These are phyloP conservation scores for Musa troglodytarum DNA, from an alignment of 176 grass and related monocot species.

Conservation along the genomic window DNA sequence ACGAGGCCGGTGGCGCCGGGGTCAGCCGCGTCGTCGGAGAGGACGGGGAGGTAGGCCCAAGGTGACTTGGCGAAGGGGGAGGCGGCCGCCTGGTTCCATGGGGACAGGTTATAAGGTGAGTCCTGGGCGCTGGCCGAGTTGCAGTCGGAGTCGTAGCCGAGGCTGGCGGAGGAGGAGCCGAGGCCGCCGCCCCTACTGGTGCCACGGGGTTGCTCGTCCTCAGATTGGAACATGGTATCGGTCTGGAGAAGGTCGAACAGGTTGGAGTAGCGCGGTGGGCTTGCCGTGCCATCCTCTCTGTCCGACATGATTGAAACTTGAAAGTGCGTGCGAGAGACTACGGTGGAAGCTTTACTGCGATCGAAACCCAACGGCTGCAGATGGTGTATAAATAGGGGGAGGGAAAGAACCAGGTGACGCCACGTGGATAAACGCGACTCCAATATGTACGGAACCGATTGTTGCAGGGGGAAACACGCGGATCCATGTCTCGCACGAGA, in stretches of 20 bases:
- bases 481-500: no score
- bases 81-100: background rate
- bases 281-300: background rate
- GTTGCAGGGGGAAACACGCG: no score
- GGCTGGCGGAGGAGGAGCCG: background rate
- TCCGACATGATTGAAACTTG: background rate
- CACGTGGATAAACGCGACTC: background rate
- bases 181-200: background rate
- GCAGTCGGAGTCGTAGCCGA: background rate
- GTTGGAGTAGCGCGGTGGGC: background rate
- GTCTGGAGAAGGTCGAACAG: background rate
- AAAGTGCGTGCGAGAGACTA: no score
- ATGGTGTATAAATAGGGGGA: background rate
- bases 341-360: background rate
- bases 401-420: background rate
- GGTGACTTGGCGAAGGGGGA: conserved; percentile 11
- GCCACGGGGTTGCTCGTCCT: background rate
- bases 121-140: background rate
- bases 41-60: background rate
- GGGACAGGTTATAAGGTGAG: background rate
- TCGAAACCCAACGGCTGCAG: background rate
- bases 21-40: background rate
- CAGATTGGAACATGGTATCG: background rate
- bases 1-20: conserved; percentile 26
- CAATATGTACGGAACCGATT: background rate